A percentile compares a stretch with the other conserved stretches of the same genome.
These are phyloP conservation scores for Dactylonectria estremocensis DNA, from an alignment of 2,329 filamentous ascomycete species.

Conservation along the genomic window DNA sequence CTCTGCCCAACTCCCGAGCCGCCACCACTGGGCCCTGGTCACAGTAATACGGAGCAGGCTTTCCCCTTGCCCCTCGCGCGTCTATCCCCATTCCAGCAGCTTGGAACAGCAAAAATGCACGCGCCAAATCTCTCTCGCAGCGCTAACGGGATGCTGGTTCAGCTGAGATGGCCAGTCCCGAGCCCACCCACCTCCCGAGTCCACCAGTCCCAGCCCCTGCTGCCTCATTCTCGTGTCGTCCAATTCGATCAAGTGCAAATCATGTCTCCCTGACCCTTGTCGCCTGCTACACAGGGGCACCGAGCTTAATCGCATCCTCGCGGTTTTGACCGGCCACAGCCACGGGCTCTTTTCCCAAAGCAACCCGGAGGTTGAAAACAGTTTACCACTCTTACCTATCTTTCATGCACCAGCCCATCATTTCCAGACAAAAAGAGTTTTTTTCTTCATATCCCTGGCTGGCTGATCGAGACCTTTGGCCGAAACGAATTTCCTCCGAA, in stretches of 20 bases:
- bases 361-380: not conserved
- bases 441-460: not conserved
- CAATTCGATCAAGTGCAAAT: constrained; percentile 10
- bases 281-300: constrained; percentile 23
- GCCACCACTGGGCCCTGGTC: not conserved
- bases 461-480: not conserved
- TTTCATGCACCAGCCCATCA: not conserved
- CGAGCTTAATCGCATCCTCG: constrained; percentile 8
- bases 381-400: too few relatives aligned
- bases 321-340: constrained; percentile 8
- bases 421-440: not conserved
- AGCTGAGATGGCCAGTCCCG: constrained; percentile 45
- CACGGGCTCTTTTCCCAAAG: constrained; percentile 11
- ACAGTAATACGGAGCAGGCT: not conserved
- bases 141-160: constrained; percentile 47
- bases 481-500: constrained; percentile 4
- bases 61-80: constrained; percentile 2
- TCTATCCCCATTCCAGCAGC: constrained; percentile 35
- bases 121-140: constrained; percentile 26
- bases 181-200: constrained; percentile 17
- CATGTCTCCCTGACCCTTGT: constrained; percentile 12
- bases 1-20: constrained; percentile 3
- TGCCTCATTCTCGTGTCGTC: constrained; percentile 25
- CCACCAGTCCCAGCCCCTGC: constrained; percentile 37
- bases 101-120: constrained; percentile 18